Base-by-base conservation (phyloP, 768 basidiomycete species). In the Podaxis sp. region DNA sequence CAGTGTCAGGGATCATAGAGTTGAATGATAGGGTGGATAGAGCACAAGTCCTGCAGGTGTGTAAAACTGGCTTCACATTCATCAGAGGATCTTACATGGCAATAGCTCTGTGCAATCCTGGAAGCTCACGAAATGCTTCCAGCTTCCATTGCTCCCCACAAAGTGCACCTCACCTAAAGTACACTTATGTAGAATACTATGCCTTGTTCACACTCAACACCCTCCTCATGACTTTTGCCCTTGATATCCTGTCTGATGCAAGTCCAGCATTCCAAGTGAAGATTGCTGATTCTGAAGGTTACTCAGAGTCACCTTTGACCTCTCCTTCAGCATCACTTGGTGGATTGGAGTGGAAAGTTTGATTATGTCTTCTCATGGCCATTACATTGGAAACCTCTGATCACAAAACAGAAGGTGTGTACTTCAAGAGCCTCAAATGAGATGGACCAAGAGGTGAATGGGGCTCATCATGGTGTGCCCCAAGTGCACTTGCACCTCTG, bases 181-280 rank as follows among this genome's bases (percentile, higher is more conserved):
- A 94, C 8, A 81, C 92, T 0, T 93, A 97, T 69, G 92, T 94
- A 0, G 95, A 97, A 71, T 87, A 93, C 56, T 89, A 92, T 68
- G 85, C 91, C 1, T 87, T 89, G 11, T 88, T 94, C 69, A 84
- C 89, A 4, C 74, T 85, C 2, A 84, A 89, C 51, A 87, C 88
- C 0, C 79, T 87, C 0, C 88, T 95, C 28, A 87, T 92, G 33
- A 87, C 90, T 0, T 98, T 99, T 76, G 79, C 89, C 13, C 84
- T 99, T 2, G 95, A 96, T 70, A 96, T 99, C 63, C 96, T 96
- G 0, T 86, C 90, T 1, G 96, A 97, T 62, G 93, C 90, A 0
- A 90, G 92, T 57, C 95, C 96, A 0, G 89, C 88, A 0, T 98
- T 98, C 75, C 81, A 87, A 57, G 79, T 95, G 1, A 77, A 80